Evolutionary conservation across 2,329 filamentous ascomycete species (phyloP).

Genomic region (Pestalotiopsis sp.): DNA sequence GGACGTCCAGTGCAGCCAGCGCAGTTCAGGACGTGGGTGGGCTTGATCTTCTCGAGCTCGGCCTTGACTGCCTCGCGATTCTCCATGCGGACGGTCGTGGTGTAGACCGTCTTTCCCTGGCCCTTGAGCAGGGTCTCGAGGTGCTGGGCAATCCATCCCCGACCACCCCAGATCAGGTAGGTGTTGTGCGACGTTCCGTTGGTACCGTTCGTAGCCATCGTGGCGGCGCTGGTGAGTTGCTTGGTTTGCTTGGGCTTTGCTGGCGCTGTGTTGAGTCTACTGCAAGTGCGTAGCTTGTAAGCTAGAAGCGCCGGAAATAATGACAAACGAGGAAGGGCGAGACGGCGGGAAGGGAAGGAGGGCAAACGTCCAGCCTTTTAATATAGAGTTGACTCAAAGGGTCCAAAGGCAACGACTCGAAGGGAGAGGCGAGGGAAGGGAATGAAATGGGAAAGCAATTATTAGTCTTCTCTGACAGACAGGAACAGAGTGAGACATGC

Average conservation of each 20-base stretch:
- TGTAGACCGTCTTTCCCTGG: conserved; percentile 63
- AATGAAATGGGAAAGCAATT: neutral
- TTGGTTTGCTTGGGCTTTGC: neutral
- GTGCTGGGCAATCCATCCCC: conserved; percentile 65
- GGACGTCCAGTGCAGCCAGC: conserved; percentile 68
- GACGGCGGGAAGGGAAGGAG: neutral
- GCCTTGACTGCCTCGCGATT: conserved; percentile 58
- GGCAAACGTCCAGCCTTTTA: neutral
- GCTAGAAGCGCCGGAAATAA: neutral
- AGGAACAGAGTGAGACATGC: neutral
- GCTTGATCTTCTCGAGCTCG: conserved; percentile 60
- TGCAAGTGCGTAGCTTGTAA: neutral
- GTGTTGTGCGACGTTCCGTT: conserved; percentile 33
- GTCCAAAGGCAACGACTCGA: neutral
- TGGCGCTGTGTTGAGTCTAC: neutral
- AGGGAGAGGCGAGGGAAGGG: neutral
- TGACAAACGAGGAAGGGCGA: neutral
- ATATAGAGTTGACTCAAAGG: neutral
- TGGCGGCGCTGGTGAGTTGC: neutral
- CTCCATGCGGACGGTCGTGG: conserved; percentile 68
- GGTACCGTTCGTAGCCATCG: conserved; percentile 10
- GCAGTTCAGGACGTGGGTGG: conserved; percentile 68
- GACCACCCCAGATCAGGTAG: conserved; percentile 67
- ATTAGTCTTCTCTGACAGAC: neutral
- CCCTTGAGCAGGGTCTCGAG: conserved; percentile 59